Conservation (phyloP, 2,329 filamentous ascomycete species). For the Cladosporium sp. region DNA sequence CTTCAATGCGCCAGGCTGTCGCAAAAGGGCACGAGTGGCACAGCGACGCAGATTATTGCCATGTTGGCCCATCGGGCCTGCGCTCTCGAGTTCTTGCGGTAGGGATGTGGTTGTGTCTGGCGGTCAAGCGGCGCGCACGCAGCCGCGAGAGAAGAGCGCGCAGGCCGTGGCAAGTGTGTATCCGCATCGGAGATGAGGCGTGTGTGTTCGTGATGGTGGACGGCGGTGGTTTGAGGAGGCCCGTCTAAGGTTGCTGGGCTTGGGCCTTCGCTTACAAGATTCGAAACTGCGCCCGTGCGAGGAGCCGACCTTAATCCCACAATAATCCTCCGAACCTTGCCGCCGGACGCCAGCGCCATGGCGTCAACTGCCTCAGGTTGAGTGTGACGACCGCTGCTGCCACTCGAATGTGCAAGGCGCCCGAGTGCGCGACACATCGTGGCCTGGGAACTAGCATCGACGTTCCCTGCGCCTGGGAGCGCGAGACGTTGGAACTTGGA, state of each 20-base stretch:
- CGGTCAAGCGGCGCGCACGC: neutral
- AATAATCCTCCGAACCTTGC: conserved; percentile 5
- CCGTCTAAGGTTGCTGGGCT: conserved; percentile 6
- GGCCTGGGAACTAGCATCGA: neutral
- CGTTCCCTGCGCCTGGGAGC: neutral
- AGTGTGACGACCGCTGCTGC: neutral
- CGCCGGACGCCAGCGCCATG: neutral
- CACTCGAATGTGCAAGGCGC: neutral
- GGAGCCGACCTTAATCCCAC: neutral
- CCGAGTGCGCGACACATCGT: neutral
- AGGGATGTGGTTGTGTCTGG: conserved; percentile 5
- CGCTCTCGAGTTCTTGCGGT: conserved; percentile 2
- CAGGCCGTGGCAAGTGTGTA: neutral
- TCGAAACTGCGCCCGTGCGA: conserved; percentile 5
- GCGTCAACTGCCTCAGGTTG: conserved; percentile 9
- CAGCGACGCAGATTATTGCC: conserved; percentile 8
- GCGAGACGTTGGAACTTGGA: neutral
- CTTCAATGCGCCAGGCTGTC: neutral
- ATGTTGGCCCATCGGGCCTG: conserved; percentile 1
- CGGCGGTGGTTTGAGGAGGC: conserved; percentile 2
- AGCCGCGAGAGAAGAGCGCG: neutral
- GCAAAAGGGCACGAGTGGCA: conserved; percentile 8
- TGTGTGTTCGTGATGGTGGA: conserved; percentile 3
- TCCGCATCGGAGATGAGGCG: conserved; percentile 5
- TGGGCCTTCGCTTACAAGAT: conserved; percentile 9